These are phyloP conservation scores for Lanmaoa rubissima DNA, from an alignment of 768 basidiomycete genomes.

Conservation along the genomic window DNA sequence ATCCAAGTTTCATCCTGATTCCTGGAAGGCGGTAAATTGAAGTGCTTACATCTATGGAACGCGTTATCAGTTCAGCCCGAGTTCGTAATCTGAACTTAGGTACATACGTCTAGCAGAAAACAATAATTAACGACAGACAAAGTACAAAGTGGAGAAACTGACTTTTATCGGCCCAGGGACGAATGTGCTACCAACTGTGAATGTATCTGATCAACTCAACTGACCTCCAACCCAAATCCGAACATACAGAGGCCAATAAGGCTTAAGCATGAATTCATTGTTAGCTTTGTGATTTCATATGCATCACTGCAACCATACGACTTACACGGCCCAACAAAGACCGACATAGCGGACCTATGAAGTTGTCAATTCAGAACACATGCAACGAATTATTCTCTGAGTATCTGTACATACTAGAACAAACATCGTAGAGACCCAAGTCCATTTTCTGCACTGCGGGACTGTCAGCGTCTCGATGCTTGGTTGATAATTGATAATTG, in stretches of 20 bases:
- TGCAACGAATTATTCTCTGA: too few species aligned
- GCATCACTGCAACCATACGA: neutral
- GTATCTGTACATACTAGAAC: neutral
- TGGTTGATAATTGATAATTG: too few species aligned
- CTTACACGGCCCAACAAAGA: conserved; percentile 3
- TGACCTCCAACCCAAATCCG: neutral
- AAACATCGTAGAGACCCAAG: conserved; percentile 10
- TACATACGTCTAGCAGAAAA: neutral
- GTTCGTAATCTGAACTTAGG: neutral
- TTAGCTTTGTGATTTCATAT: neutral
- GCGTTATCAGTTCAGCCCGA: neutral
- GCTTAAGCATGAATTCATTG: neutral
- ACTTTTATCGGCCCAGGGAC: neutral
- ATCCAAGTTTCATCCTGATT: neutral
- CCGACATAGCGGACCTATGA: conserved; percentile 6
- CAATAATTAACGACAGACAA: neutral
- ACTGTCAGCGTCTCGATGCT: neutral
- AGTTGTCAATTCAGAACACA: neutral
- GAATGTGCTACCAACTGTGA: neutral
- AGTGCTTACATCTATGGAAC: conserved; percentile 3
- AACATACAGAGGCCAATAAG: neutral
- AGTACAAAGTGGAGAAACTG: neutral
- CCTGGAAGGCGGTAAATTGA: too few species aligned
- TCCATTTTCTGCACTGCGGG: conserved; percentile 1
- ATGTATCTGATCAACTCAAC: neutral